Percentiles rank a stretch among this genome's conserved stretches.
Evolutionary conservation across 73 alveolate species (phyloP).

Genomic region (Stentor roeselii): DNA sequence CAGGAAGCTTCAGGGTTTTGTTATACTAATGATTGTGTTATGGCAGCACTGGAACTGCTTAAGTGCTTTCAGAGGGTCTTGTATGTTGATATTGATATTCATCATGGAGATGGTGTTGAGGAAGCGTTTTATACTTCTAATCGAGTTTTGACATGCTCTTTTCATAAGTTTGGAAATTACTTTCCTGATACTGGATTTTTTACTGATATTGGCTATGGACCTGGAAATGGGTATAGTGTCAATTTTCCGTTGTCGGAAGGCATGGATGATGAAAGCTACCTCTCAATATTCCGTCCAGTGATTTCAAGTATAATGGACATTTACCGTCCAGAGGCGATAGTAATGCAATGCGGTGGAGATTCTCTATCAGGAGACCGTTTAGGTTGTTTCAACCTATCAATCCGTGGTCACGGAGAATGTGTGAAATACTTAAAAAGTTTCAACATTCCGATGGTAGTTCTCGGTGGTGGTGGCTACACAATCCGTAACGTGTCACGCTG

Average conservation of each 20-base stretch:
- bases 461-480: conserved; percentile 99
- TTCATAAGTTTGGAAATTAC: conserved; percentile 97
- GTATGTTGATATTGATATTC: conserved; percentile 90
- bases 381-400: conserved; percentile 93
- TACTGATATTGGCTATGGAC: conserved; percentile 92
- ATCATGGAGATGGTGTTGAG: conserved; percentile 99
- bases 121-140: conserved; percentile 98
- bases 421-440: conserved; percentile 77
- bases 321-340: conserved; percentile 64
- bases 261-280: conserved; percentile 90
- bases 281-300: conserved; percentile 80
- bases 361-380: conserved; percentile 95
- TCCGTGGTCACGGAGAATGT: conserved; percentile 93
- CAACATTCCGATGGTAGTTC: conserved; percentile 88
- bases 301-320: conserved; percentile 50
- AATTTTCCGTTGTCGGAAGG: conserved; percentile 97
- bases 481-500: conserved; percentile 96
- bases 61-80: conserved; percentile 82
- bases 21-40: conserved; percentile 95
- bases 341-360: conserved; percentile 89
- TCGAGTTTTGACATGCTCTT: conserved; percentile 94
- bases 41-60: conserved; percentile 87
- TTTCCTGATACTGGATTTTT: conserved; percentile 98
- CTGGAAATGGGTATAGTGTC: conserved; percentile 94
- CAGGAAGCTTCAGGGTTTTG: conserved; percentile 98